These are phyloP conservation scores for Ceratobasidium sp. DNA, from an alignment of 1,284 basidiomycete species.

Conservation along the genomic window DNA sequence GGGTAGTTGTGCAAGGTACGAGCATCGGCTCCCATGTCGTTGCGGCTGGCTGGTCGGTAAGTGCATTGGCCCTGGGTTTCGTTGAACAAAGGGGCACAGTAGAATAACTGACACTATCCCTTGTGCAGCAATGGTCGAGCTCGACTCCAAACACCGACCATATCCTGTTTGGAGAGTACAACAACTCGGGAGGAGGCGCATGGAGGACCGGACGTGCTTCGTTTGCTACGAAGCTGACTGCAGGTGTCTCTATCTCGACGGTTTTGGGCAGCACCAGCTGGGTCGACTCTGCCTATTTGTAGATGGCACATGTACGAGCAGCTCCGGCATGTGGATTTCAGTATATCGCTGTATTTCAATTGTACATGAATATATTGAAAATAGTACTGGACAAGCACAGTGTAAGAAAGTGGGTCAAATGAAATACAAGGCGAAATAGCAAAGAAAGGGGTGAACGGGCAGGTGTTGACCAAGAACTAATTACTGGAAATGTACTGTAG, in stretches of 20 bases:
- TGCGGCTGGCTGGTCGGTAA: constrained; percentile 47
- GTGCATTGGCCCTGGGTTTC: background rate
- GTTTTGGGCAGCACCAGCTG: constrained; percentile 49
- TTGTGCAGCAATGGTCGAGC: constrained; percentile 44
- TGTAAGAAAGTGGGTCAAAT: constrained; percentile 7
- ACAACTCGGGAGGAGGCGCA: constrained; percentile 46
- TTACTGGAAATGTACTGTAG: background rate
- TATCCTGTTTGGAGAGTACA: constrained; percentile 49
- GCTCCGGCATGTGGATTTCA: background rate
- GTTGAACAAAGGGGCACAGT: background rate
- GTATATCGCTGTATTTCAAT: background rate
- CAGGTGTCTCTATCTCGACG: constrained; percentile 45
- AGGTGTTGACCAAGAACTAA: background rate
- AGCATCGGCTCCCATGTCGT: constrained; percentile 45
- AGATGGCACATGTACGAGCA: background rate
- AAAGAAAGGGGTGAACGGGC: background rate
- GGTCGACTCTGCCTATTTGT: constrained; percentile 48
- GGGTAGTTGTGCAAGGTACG: constrained; percentile 17
- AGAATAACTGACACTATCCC: background rate
- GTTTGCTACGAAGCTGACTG: constrained; percentile 35
- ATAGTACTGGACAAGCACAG: background rate
- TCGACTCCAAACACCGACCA: constrained; percentile 47
- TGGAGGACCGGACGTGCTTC: constrained; percentile 39
- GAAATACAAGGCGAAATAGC: background rate
- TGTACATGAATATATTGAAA: background rate